Conservation (phyloP, 2,329 filamentous ascomycete genomes). For the Diaporthe sp. region DNA sequence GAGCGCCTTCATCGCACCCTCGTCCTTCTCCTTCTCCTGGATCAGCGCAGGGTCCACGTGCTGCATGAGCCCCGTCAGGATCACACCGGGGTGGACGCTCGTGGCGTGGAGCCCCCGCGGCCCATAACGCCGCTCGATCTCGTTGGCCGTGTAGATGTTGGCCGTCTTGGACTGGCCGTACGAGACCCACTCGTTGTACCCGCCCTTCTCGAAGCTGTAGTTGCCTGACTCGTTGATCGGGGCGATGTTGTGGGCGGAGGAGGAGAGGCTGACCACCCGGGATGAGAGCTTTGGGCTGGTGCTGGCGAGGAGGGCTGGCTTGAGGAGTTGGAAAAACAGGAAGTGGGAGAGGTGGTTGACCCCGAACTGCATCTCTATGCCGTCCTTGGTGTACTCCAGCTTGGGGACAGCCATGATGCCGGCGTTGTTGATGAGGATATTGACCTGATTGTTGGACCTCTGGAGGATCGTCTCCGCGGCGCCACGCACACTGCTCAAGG, state of each 20-base stretch:
- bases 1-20: neutral
- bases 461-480: neutral
- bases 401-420: constrained; percentile 47
- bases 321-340: constrained; percentile 62
- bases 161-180: constrained; percentile 41
- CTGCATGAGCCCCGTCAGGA: neutral
- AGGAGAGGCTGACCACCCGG: constrained; percentile 57
- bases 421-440: constrained; percentile 54
- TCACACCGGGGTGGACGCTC: neutral
- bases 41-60: neutral
- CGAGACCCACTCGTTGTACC: constrained; percentile 55
- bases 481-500: neutral
- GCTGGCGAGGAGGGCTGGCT: constrained; percentile 53
- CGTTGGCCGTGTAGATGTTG: constrained; percentile 56
- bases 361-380: constrained; percentile 63
- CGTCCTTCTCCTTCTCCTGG: no score
- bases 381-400: constrained; percentile 50
- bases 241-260: constrained; percentile 50
- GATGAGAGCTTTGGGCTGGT: constrained; percentile 40
- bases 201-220: constrained; percentile 47
- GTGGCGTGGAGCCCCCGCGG: neutral
- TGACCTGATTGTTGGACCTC: neutral
- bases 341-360: constrained; percentile 66
- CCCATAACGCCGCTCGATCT: constrained; percentile 58
- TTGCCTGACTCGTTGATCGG: constrained; percentile 48